phyloP scores from a whole-genome alignment of 371 early-diverging fungal genomes.

The Lichtheimia corymbifera region DNA sequence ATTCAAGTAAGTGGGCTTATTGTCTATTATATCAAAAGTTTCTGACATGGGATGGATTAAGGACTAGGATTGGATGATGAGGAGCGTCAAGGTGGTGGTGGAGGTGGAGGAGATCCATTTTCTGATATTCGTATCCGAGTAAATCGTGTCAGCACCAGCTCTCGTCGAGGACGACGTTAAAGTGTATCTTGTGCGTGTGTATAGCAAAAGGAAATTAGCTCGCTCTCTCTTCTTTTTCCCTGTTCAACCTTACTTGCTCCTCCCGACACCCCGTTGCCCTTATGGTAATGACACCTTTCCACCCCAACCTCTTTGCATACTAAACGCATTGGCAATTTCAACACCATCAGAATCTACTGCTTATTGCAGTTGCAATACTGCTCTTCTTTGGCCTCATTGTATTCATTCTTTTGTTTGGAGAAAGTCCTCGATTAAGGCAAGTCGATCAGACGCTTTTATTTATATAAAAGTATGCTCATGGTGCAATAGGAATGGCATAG shows the following conservation, averaged over 20 bases:
- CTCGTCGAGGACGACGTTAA: constrained; percentile 3
- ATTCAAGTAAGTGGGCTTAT: background rate
- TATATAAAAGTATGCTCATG: background rate
- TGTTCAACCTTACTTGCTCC: background rate
- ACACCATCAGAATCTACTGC: constrained; percentile 24
- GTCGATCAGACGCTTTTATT: background rate
- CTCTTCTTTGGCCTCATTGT: constrained; percentile 31
- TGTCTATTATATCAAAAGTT: background rate
- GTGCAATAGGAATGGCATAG: constrained; percentile 30
- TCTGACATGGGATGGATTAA: background rate
- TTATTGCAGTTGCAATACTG: constrained; percentile 21
- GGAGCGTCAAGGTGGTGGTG: no score
- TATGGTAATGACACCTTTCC: background rate
- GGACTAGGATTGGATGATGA: background rate
- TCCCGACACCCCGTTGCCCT: background rate
- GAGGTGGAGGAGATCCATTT: background rate
- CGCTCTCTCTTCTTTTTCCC: background rate
- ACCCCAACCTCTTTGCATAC: no score
- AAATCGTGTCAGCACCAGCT: background rate
- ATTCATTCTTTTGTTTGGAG: constrained; percentile 43
- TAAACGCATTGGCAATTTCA: background rate
- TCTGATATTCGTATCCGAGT: constrained; percentile 9
- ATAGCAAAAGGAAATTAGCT: constrained; percentile 2
- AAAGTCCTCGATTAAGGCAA: constrained; percentile 41
- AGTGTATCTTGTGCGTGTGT: background rate